Evolutionary conservation across 768 basidiomycete species (phyloP), one percentile per base, ranked within the genome.

Genomic region (Tricholoma furcatifolium): DNA sequence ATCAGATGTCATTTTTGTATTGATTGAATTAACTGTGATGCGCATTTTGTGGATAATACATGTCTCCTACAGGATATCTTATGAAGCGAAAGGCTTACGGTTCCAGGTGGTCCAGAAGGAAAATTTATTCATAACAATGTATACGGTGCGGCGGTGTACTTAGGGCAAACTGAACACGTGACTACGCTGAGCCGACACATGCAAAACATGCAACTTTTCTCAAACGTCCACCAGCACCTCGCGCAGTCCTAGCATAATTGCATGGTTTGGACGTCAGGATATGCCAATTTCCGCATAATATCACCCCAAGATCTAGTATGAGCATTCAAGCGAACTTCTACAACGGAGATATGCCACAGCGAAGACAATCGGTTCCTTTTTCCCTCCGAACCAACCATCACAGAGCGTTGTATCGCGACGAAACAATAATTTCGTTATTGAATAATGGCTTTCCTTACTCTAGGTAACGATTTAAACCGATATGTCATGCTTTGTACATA

Each of bases 401-500:
- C 1, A 52, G 50, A 36, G 50, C 34, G 20, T 41, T 42, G 20
- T 35, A n/a, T 7, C 54, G 60, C 47, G 49, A 56, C 7, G 55
- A 63, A 23, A 51, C 46, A 6, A 34, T 70, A 14, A 51, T 51
- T 12, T 61, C 67, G 6, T 47, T 68, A 15, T 34, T 66, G 35
- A 45, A 50, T 5, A 52, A 60, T 14, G 68, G 75, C 23, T 74
- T 75, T 57, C 73, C 72, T 7, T 75, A 72, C 51, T 74, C 73
- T 27, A 72, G 69, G 73, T 73, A 50, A 42, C 18, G 15, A 11
- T 4, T 34, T 15, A 17, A 20, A n/a, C 8, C 15, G 18, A 20
- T 10, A 24, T 35, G 20, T 27, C 32, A 14, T 15, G 20, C 36
- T 17, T 44, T n/a, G 45, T 40, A 39, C 27, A 3, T 43, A 41